A percentile compares a stretch with the other conserved stretches of the same genome.
Conservation (phyloP, 495 filamentous ascomycete genomes). For the Baudoinia panamericana region DNA sequence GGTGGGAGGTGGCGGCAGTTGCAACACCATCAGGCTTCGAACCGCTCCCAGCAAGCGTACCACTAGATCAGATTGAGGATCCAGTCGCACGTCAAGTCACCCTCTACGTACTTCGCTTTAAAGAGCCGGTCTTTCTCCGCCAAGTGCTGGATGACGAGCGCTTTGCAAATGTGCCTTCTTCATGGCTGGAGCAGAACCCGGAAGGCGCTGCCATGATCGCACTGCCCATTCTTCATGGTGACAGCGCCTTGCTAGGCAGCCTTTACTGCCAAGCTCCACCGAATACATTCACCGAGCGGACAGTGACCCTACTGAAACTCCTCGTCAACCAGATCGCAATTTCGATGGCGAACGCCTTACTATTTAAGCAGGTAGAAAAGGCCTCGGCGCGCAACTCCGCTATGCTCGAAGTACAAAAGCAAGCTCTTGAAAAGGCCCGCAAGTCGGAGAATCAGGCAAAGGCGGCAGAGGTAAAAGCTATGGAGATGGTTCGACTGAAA, state of each 20-base stretch:
- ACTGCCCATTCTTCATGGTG: slow-evolving; percentile 69
- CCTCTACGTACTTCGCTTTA: slow-evolving; percentile 70
- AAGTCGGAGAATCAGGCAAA: slow-evolving; percentile 75
- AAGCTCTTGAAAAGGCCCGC: slow-evolving; percentile 62
- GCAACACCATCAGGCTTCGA: slow-evolving; percentile 55
- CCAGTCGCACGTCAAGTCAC: slow-evolving; percentile 67
- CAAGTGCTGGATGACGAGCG: slow-evolving; percentile 75
- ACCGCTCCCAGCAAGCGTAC: slow-evolving; percentile 47
- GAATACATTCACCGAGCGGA: slow-evolving; percentile 77
- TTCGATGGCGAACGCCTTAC: slow-evolving; percentile 72
- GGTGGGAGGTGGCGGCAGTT: slow-evolving; percentile 67
- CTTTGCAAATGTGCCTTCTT: slow-evolving; percentile 66
- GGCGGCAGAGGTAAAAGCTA: slow-evolving; percentile 66
- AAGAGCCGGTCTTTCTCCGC: slow-evolving; percentile 69
- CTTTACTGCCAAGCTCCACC: slow-evolving; percentile 77
- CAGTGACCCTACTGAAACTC: slow-evolving; percentile 70
- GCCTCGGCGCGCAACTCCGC: slow-evolving; percentile 53
- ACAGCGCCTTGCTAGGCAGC: slow-evolving; percentile 61
- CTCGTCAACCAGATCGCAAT: slow-evolving; percentile 84
- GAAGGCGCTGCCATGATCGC: slow-evolving; percentile 68
- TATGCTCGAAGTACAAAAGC: slow-evolving; percentile 80
- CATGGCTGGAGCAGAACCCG: slow-evolving; percentile 54
- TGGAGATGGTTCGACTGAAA: slow-evolving; percentile 74
- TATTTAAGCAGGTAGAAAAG: slow-evolving; percentile 52
- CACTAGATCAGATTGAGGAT: slow-evolving; percentile 48